phyloP scores from a whole-genome alignment of 2,329 filamentous ascomycete species.

The Alternaria dauci region DNA sequence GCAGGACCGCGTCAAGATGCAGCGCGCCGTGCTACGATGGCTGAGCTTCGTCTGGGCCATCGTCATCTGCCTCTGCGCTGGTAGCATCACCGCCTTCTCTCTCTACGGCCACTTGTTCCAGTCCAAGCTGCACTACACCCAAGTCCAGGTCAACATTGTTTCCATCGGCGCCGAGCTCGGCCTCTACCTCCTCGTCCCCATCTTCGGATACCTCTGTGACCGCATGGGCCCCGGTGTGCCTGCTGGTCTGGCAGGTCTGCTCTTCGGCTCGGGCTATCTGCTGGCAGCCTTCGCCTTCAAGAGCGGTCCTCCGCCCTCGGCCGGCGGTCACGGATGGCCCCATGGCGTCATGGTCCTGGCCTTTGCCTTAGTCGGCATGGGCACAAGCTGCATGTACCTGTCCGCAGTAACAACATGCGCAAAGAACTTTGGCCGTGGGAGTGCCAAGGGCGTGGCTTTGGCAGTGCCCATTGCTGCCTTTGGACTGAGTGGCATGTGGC shows the following conservation, averaged over 20 bases:
- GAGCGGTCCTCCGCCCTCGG: conserved; percentile 63
- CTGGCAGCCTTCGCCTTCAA: conserved; percentile 82
- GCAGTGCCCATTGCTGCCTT: conserved; percentile 92
- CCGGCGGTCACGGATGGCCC: conserved; percentile 68
- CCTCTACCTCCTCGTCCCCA: conserved; percentile 89
- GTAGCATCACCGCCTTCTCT: conserved; percentile 91
- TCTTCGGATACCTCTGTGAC: conserved; percentile 92
- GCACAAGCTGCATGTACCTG: conserved; percentile 88
- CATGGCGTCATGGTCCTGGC: conserved; percentile 85
- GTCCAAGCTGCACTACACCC: conserved; percentile 83
- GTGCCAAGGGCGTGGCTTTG: conserved; percentile 86
- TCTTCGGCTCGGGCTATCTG: conserved; percentile 84
- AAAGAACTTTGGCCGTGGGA: conserved; percentile 95
- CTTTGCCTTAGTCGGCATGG: conserved; percentile 83
- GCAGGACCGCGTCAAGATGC: conserved; percentile 64
- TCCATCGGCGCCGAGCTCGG: conserved; percentile 86
- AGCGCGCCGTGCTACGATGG: conserved; percentile 61
- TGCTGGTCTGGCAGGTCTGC: conserved; percentile 72
- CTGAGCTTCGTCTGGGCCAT: conserved; percentile 68
- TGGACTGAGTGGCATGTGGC: conserved; percentile 93
- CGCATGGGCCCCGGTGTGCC: conserved; percentile 82
- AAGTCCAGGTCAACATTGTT: conserved; percentile 90
- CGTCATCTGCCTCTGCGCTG: conserved; percentile 77
- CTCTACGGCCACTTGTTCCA: conserved; percentile 93
- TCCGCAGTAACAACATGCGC: conserved; percentile 92